Percentiles rank a stretch among this genome's conserved stretches.
Conservation (phyloP, 2,329 filamentous ascomycete species). For the Truncatella angustata region DNA sequence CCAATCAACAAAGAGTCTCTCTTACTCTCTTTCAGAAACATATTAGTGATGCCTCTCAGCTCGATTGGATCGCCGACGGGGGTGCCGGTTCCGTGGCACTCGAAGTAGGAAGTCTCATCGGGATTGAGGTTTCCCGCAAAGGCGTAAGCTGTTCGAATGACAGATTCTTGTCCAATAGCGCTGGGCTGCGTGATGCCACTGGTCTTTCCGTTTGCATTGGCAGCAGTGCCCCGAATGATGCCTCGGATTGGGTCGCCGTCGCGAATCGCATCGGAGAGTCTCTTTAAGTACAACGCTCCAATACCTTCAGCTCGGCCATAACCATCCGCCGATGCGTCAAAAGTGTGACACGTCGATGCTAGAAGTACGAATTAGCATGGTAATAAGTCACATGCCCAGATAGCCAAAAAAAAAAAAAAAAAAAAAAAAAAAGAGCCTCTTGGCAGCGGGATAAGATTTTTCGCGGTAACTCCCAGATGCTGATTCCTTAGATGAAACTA, state of each 20-base stretch:
- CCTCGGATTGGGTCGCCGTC: constrained; percentile 16
- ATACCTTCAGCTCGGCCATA: constrained; percentile 52
- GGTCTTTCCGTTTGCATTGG: constrained; percentile 22
- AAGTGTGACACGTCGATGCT: constrained; percentile 34
- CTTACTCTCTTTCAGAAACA: constrained; percentile 7
- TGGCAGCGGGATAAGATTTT: too few relatives aligned
- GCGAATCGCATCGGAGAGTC: constrained; percentile 6
- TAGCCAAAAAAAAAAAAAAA: neutral
- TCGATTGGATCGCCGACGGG: constrained; percentile 38
- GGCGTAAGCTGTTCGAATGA: constrained; percentile 21
- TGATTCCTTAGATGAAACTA: too few relatives aligned
- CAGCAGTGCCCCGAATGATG: constrained; percentile 18
- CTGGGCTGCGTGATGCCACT: constrained; percentile 20
- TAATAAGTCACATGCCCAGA: neutral
- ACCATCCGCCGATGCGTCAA: constrained; percentile 44
- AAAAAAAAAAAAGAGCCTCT: too few relatives aligned
- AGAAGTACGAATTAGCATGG: neutral
- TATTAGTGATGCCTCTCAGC: constrained; percentile 21
- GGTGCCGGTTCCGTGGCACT: constrained; percentile 35
- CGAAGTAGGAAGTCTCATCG: constrained; percentile 15
- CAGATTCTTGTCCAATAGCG: constrained; percentile 16
- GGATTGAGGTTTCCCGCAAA: constrained; percentile 16
- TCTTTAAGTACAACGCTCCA: constrained; percentile 31
- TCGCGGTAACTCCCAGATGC: too few relatives aligned
- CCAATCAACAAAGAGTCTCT: constrained; percentile 17